These are phyloP conservation scores for Neonectria faginata DNA, from an alignment of 2,329 filamentous ascomycete genomes.

Conservation along the genomic window DNA sequence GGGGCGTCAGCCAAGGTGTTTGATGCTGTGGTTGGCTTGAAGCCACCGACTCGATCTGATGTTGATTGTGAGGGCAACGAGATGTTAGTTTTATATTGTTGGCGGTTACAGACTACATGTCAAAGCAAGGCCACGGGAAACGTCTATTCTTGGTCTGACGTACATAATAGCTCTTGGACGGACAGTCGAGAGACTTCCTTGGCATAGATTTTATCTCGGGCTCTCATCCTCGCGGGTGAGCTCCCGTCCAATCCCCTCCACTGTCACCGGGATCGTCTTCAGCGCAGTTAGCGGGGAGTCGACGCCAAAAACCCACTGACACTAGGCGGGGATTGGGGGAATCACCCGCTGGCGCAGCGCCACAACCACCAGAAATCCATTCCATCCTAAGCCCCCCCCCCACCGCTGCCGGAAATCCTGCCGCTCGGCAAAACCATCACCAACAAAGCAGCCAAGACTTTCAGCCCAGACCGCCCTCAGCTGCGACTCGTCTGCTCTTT, in stretches of 20 bases:
- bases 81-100: neutral
- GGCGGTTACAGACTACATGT: neutral
- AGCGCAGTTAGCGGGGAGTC: neutral
- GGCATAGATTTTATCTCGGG: neutral
- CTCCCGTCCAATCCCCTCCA: neutral
- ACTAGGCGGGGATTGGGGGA: neutral
- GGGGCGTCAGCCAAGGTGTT: constrained; percentile 1
- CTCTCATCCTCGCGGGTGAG: no score
- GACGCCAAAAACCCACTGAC: constrained; percentile 1
- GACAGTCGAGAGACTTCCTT: neutral
- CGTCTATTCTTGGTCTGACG: neutral
- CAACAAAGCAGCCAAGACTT: constrained; percentile 23
- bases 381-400: neutral
- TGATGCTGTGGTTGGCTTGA: constrained; percentile 1
- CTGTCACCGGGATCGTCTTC: neutral
- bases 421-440: constrained; percentile 13
- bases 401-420: neutral
- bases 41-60: neutral
- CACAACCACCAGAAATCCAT: neutral
- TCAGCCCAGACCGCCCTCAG: constrained; percentile 17
- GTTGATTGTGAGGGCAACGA: neutral
- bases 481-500: constrained; percentile 15
- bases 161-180: neutral
- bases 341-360: neutral
- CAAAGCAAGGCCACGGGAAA: neutral